These are phyloP conservation scores for Rhododendron vialii DNA, from an alignment of 148 eudicot species.

Conservation along the genomic window DNA sequence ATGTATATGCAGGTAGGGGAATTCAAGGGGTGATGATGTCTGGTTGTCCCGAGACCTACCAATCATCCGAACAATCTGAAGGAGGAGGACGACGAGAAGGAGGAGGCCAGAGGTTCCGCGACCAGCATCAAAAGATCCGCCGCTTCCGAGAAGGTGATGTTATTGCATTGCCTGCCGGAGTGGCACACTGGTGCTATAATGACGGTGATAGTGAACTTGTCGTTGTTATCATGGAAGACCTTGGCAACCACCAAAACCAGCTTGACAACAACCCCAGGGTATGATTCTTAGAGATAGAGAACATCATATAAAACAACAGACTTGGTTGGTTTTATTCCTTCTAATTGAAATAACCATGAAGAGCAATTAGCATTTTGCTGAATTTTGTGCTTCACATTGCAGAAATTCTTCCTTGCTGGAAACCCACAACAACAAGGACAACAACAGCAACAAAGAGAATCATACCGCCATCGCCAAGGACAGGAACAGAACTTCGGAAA, in stretches of 20 bases:
- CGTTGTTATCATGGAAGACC: constrained; percentile 38
- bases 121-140: constrained; percentile 65
- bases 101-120: constrained; percentile 29
- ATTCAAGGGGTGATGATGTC: constrained; percentile 47
- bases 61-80: constrained; percentile 32
- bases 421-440: constrained; percentile 37
- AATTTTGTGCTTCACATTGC: background rate
- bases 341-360: too few species aligned
- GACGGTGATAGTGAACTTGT: constrained; percentile 53
- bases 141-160: constrained; percentile 56
- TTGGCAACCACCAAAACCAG: constrained; percentile 55
- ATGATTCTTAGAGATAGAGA: background rate
- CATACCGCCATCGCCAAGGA: background rate
- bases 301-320: background rate
- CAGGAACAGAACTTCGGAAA: constrained; percentile 31
- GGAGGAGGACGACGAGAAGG: constrained; percentile 18
- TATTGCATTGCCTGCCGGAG: constrained; percentile 64
- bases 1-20: constrained; percentile 52
- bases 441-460: constrained; percentile 6
- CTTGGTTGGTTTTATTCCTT: background rate
- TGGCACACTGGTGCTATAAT: constrained; percentile 71
- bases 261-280: constrained; percentile 68
- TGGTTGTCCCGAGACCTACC: constrained; percentile 76
- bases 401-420: constrained; percentile 82
- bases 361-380: too few species aligned